Evolutionary conservation across 495 filamentous ascomycete genomes (phyloP).

Genomic region (Hypoxylon lienhwacheense): DNA sequence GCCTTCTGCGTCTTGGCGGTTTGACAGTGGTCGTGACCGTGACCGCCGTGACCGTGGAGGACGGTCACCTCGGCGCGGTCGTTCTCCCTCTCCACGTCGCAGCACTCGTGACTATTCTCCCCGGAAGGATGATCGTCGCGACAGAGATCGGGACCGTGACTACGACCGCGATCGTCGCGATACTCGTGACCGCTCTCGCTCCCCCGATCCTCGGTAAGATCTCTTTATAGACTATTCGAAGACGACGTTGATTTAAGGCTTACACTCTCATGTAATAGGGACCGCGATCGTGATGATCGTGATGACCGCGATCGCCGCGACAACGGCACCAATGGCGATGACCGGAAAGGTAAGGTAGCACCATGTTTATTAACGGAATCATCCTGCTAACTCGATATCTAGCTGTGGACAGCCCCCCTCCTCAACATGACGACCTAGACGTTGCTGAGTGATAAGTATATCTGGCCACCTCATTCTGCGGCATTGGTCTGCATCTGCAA

Average conservation of each 20-base stretch:
- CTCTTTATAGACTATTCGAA: conserved; percentile 1
- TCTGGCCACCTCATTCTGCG: conserved; percentile 16
- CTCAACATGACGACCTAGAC: conserved; percentile 94
- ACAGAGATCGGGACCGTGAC: conserved; percentile 77
- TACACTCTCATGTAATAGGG: conserved; percentile 38
- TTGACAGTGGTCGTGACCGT: conserved; percentile 84
- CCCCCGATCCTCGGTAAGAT: conserved; percentile 69
- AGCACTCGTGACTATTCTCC: conserved; percentile 84
- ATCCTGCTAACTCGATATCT: conserved; percentile 24
- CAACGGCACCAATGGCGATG: conserved; percentile 74
- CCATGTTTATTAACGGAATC: conserved; percentile 17
- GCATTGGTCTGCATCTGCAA: conserved; percentile 22
- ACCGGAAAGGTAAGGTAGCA: conserved; percentile 75
- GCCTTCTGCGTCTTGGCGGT: conserved; percentile 97
- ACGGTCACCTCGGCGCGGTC: conserved; percentile 78
- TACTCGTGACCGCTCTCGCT: conserved; percentile 70
- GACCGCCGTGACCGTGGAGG: conserved; percentile 64
- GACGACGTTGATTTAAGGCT: conserved; percentile 2
- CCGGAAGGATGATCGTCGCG: conserved; percentile 85
- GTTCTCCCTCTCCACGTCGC: conserved; percentile 74
- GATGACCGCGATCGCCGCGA: conserved; percentile 61
- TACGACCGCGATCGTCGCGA: conserved; percentile 77
- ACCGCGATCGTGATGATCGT: conserved; percentile 61
- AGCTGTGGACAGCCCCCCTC: conserved; percentile 74
- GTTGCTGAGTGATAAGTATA: conserved; percentile 73